Base-by-base conservation (phyloP, 768 basidiomycete genomes). In the Leccinum sublutescens region DNA sequence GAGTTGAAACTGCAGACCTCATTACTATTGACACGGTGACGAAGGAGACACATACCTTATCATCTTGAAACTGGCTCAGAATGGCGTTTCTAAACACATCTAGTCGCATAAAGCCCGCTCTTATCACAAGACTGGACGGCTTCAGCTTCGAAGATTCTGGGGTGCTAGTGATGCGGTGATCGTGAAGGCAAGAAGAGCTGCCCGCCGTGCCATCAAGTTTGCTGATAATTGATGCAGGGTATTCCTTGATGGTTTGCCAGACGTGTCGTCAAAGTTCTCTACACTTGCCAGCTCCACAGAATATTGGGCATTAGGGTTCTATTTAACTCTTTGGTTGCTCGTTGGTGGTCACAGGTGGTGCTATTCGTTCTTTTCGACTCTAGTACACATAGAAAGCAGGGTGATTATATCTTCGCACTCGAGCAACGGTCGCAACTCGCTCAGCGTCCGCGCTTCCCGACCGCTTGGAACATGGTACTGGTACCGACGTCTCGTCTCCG, bases 381-480 rank as follows among this genome's bases (percentile, higher is more conserved):
- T 8, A 10, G 49, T 4, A 6, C 15, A 25, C 1, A 21, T 38
- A 45, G 33, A 14, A 48, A 14, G 3, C 33, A 60, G 23, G 23
- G 23, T 25, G 23, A 25, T 25, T 25, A 25, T 43, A 19, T 49
- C 60, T 10, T 12, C 56, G n/a, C 52, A 50, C 31, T 29, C 14
- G 43, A 60, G 49, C 52, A 47, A 54, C 25, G 36, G 36, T 38
- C 50, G 27, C 23, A 33, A 45, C 57, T 61, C 57, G 5, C 9
- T 45, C 48, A 21, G 38, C 12, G 12, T 49, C 34, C 56, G 17
- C 34, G 25, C 52, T 25, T 51, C 57, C 10, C 23, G 34, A 45
- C 54, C 36, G 5, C 36, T 52, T 36, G n/a, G 54, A 48, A 12
- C 34, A 55, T 21, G 34, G 29, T 33, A 6, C 15, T 25, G 23